phyloP scores from a whole-genome alignment of 2,329 filamentous ascomycete genomes.

The Lasiodiplodia gonubiensis region DNA sequence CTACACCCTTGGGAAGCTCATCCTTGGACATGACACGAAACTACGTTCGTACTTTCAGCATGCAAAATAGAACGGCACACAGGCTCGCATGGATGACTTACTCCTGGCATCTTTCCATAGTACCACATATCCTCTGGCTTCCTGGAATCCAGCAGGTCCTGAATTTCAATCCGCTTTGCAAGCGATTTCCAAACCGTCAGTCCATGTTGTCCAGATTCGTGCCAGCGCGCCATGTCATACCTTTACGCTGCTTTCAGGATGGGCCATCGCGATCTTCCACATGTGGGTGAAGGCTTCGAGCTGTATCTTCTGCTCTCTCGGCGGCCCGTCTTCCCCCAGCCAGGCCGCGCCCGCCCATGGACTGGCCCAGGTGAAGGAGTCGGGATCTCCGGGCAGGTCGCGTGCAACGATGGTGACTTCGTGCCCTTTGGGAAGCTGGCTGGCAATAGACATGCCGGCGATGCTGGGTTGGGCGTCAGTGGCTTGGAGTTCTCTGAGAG shows the following conservation, averaged over 20 bases:
- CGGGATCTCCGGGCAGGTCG: constrained; percentile 34
- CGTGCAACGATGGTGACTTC: constrained; percentile 42
- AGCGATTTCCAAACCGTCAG: no score
- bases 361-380: constrained; percentile 36
- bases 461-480: constrained; percentile 20
- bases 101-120: constrained; percentile 24
- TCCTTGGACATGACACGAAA: constrained; percentile 21
- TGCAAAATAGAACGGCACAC: no score
- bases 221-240: no score
- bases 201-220: no score
- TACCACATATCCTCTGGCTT: constrained; percentile 29
- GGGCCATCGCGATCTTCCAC: constrained; percentile 28
- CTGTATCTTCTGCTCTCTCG: constrained; percentile 40
- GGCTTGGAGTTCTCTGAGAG: neutral
- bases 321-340: constrained; percentile 33
- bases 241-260: constrained; percentile 32
- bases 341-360: constrained; percentile 43
- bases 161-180: constrained; percentile 27
- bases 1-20: constrained; percentile 29
- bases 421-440: constrained; percentile 36
- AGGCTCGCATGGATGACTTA: neutral
- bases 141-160: constrained; percentile 30
- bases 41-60: constrained; percentile 4
- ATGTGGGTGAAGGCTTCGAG: constrained; percentile 31
- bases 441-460: constrained; percentile 39